Percentiles rank a stretch among this genome's conserved stretches.
Conservation (phyloP, 768 basidiomycete genomes). For the Sporobolomyces pararoseus region DNA sequence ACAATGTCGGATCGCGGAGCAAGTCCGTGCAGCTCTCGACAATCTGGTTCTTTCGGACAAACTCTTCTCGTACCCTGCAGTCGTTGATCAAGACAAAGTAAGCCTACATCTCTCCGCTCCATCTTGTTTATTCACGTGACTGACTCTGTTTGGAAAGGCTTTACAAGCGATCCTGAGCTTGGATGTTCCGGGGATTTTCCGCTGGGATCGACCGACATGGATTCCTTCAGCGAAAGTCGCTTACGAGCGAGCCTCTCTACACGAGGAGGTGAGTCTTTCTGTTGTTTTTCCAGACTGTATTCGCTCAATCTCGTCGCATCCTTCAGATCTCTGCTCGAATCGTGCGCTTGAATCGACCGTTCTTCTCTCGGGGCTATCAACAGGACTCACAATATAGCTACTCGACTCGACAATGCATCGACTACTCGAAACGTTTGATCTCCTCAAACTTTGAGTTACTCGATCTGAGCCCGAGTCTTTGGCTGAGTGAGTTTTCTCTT, state of each 20-base stretch:
- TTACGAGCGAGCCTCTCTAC: constrained; percentile 32
- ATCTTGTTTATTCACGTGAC: neutral
- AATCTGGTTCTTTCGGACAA: constrained; percentile 20
- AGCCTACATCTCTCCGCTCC: neutral
- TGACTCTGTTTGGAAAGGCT: neutral
- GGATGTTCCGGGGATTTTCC: constrained; percentile 22
- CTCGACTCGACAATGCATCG: constrained; percentile 37
- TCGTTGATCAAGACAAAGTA: constrained; percentile 35
- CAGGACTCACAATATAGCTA: constrained; percentile 17
- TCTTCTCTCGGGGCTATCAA: constrained; percentile 38
- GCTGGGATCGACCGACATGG: neutral
- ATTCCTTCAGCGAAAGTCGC: neutral
- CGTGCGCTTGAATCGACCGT: constrained; percentile 41
- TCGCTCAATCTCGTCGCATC: neutral
- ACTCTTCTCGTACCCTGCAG: constrained; percentile 15
- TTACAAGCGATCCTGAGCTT: constrained; percentile 8
- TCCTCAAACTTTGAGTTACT: constrained; percentile 31
- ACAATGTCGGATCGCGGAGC: constrained; percentile 28
- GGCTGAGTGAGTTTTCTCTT: constrained; percentile 32
- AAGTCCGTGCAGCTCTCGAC: constrained; percentile 34
- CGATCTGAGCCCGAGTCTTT: constrained; percentile 20
- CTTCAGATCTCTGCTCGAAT: constrained; percentile 36
- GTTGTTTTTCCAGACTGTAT: neutral
- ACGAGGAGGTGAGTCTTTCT: constrained; percentile 24
- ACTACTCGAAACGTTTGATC: constrained; percentile 31